phyloP scores from a whole-genome alignment of 805 yeast species.

The Hyphopichia homilentoma region DNA sequence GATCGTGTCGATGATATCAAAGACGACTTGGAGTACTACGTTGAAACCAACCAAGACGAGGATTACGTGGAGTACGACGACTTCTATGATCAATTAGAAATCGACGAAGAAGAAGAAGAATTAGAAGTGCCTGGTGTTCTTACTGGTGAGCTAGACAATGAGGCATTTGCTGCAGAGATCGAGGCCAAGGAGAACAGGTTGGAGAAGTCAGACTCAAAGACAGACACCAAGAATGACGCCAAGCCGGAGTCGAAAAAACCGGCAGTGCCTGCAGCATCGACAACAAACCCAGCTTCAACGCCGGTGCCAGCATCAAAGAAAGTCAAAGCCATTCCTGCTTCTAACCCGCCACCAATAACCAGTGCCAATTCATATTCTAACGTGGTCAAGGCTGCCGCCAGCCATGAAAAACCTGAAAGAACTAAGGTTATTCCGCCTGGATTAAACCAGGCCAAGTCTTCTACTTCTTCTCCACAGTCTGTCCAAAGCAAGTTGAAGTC shows the following conservation, averaged over 20 bases:
- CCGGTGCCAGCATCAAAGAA: conserved; percentile 15
- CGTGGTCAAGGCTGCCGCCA: conserved; percentile 17
- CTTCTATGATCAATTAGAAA: conserved; percentile 80
- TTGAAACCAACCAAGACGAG: conserved; percentile 88
- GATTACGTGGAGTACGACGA: conserved; percentile 94
- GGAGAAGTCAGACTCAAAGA: conserved; percentile 2
- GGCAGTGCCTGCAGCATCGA: conserved; percentile 8
- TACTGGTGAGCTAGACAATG: conserved; percentile 11
- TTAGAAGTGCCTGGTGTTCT: conserved; percentile 22
- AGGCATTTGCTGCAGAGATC: no score
- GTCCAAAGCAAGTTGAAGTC: conserved; percentile 6
- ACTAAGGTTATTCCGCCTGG: conserved; percentile 12
- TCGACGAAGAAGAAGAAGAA: conserved; percentile 50
- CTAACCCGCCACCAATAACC: conserved; percentile 19
- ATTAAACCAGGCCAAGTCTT: conserved; percentile 7
- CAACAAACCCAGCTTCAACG: conserved; percentile 8
- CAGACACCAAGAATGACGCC: conserved; percentile 1
- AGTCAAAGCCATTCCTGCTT: conserved; percentile 13
- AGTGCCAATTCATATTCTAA: conserved; percentile 19
- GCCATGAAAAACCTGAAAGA: neutral
- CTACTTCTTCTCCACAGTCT: no score
- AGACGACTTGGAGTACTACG: conserved; percentile 90
- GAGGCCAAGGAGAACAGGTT: conserved; percentile 3
- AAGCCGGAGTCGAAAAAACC: neutral
- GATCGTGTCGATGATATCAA: conserved; percentile 71